These are phyloP conservation scores for Metrosideros polymorpha DNA, from an alignment of 441 rosid species.

Conservation along the genomic window DNA sequence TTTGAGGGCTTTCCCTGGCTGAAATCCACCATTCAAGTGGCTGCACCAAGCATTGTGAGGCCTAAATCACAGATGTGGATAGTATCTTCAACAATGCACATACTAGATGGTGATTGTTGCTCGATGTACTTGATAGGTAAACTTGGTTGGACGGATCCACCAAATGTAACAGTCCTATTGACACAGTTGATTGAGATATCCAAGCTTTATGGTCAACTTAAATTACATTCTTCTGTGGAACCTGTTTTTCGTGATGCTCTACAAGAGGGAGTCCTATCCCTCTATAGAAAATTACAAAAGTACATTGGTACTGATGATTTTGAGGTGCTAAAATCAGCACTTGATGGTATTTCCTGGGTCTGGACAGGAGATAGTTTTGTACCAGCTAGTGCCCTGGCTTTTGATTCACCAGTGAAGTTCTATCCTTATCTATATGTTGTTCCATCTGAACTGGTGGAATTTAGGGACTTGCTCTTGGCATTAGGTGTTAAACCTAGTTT, in stretches of 20 bases:
- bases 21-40: constrained; percentile 49
- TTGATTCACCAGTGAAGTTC: constrained; percentile 98
- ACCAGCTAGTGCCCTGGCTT: constrained; percentile 77
- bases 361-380: constrained; percentile 98
- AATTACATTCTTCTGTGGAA: constrained; percentile 38
- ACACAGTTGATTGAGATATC: constrained; percentile 73
- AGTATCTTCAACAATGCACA: constrained; percentile 67
- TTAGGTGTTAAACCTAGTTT: constrained; percentile 88
- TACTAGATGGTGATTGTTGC: constrained; percentile 65
- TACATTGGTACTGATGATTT: constrained; percentile 62
- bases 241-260: constrained; percentile 50
- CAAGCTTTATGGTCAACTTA: constrained; percentile 53
- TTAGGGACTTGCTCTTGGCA: constrained; percentile 69
- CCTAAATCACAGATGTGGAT: constrained; percentile 88
- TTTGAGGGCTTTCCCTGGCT: constrained; percentile 82
- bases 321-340: constrained; percentile 45
- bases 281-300: constrained; percentile 69
- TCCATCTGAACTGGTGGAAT: constrained; percentile 90
- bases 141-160: constrained; percentile 84
- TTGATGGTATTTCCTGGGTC: constrained; percentile 81
- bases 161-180: constrained; percentile 42
- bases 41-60: constrained; percentile 71
- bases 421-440: constrained; percentile 95
- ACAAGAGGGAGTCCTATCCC: constrained; percentile 57
- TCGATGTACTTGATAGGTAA: constrained; percentile 50